Evolutionary conservation across 1,284 basidiomycete species (phyloP), one percentile per base, ranked within the genome.

Genomic region (Tylopilus sp.): DNA sequence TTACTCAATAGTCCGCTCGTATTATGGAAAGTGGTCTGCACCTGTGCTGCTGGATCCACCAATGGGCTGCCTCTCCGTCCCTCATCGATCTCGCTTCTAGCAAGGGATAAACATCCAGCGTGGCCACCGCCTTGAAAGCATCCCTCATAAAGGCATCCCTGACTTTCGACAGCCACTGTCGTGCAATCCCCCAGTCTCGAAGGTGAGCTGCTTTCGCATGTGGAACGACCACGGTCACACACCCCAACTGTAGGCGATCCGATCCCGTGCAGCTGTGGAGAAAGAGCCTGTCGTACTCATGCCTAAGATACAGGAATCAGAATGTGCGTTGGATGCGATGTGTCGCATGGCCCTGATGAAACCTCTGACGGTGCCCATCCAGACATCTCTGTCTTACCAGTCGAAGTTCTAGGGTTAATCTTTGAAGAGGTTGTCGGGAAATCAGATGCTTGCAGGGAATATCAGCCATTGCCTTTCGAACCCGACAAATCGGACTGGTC

Each of bases 331-430:
- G 44, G 43, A 52, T 36, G 44, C 41, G 13, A 52, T 66, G 61
- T 42, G 61, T 49, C 46, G 39, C 47, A 44, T 49, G 41, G 61
- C 46, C 2, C 40, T 46, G 0, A 19, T n/a, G 50, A 18, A 36
- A 19, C 19, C 21, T 46, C 48, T 7, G 41, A 29, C 21, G 12
- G 12, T 23, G 33, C 15, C 21, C 49, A 26, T 21, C 1, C 48
- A 28, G 49, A 16, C 16, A 46, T 52, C 36, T 61, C 61, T 40
- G 26, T 41, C 18, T 35, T 63, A 18, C 61, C 64, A 18, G 48
- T 64, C 30, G 61, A 63, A 31, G 25, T 66, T 43, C 41, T 63
- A 30, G 63, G 52, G 18, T 57, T 65, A 49, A 53, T 63, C 21
- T 66, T 63, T 38, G 39, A 51, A 25, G 53, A 65, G 41, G 55